These are phyloP conservation scores for Rhodotorula toruloides DNA, from an alignment of 768 basidiomycete species.

Conservation along the genomic window DNA sequence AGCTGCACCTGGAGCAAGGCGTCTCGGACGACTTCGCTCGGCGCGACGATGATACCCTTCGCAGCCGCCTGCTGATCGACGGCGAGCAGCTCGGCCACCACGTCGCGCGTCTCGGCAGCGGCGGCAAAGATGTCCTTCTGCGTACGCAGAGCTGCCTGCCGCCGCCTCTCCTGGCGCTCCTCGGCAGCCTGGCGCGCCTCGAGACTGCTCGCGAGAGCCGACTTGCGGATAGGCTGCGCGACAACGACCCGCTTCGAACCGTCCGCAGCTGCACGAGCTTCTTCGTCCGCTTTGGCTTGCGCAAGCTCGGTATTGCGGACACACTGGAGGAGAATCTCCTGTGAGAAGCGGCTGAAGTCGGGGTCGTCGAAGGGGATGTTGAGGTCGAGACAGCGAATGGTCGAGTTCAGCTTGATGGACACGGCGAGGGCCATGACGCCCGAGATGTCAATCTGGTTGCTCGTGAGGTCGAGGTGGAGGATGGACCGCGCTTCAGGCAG, in stretches of 20 bases:
- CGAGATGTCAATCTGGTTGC: constrained; percentile 63
- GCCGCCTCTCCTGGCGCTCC: constrained; percentile 26
- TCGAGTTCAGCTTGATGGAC: constrained; percentile 71
- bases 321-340: constrained; percentile 79
- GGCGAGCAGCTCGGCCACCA: constrained; percentile 29
- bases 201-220: constrained; percentile 47
- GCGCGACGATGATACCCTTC: constrained; percentile 9
- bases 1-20: constrained; percentile 29
- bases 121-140: constrained; percentile 34
- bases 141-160: not conserved
- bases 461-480: constrained; percentile 69
- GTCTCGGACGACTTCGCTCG: constrained; percentile 30
- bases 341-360: constrained; percentile 59
- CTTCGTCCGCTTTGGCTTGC: constrained; percentile 36
- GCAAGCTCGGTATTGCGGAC: constrained; percentile 88
- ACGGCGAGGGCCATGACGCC: constrained; percentile 87
- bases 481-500: constrained; percentile 81
- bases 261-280: not conserved
- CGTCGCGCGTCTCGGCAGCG: constrained; percentile 27
- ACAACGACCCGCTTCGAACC: constrained; percentile 39
- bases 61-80: constrained; percentile 15
- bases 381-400: constrained; percentile 86
- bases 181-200: constrained; percentile 45
- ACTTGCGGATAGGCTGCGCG: constrained; percentile 50
- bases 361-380: constrained; percentile 62